Conservation (phyloP, 2,329 filamentous ascomycete genomes). For the Allantophomopsis cytisporea region DNA sequence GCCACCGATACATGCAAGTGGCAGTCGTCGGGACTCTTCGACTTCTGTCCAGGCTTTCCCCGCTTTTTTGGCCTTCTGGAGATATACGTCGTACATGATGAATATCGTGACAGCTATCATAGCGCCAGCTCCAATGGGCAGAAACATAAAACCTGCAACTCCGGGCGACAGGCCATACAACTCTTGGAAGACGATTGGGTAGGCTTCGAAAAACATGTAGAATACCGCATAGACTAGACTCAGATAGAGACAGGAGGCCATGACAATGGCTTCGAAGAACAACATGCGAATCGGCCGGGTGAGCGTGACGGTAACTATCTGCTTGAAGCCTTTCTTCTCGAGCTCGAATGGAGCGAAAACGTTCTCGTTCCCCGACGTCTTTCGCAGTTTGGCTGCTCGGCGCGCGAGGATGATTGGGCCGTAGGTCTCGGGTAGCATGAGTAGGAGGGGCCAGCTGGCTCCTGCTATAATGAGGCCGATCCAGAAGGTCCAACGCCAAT, state of each 20-base stretch:
- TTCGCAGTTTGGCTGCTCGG: constrained; percentile 43
- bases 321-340: constrained; percentile 34
- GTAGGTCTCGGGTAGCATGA: constrained; percentile 55
- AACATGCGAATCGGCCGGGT: constrained; percentile 46
- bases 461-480: constrained; percentile 51
- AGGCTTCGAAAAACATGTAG: constrained; percentile 52
- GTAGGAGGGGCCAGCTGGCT: constrained; percentile 38
- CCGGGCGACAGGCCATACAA: constrained; percentile 46
- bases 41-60: constrained; percentile 32
- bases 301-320: constrained; percentile 40
- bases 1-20: constrained; percentile 29
- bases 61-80: constrained; percentile 31
- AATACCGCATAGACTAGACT: constrained; percentile 48
- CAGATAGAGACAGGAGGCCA: constrained; percentile 47
- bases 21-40: constrained; percentile 35
- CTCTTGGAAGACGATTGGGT: constrained; percentile 46
- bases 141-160: constrained; percentile 44
- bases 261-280: constrained; percentile 45
- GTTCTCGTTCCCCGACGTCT: constrained; percentile 35
- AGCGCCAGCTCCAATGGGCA: constrained; percentile 35
- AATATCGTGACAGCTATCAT: constrained; percentile 35
- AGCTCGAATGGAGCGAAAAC: constrained; percentile 53
- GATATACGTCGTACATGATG: constrained; percentile 34
- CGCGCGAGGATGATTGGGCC: constrained; percentile 42
- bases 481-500: constrained; percentile 52